A percentile compares a stretch with the other conserved stretches of the same genome.
phyloP scores from a whole-genome alignment of 306 rosid species.

The Castanea mollissima region DNA sequence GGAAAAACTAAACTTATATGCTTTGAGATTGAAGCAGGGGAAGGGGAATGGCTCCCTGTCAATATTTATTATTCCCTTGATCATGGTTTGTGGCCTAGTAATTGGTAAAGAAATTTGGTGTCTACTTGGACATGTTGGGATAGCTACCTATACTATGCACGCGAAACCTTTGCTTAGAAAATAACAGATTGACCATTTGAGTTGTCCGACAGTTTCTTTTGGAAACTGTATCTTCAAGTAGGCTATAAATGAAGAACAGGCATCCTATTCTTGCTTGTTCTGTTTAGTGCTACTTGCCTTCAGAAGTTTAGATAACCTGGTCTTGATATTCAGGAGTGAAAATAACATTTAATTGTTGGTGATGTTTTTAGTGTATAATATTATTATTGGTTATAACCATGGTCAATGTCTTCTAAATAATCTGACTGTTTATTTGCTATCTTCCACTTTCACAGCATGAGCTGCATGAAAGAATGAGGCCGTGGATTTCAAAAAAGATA shows the following conservation, averaged over 20 bases:
- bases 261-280: background rate
- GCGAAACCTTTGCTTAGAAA: background rate
- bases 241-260: background rate
- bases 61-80: no score
- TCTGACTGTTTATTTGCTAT: background rate
- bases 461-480: constrained; percentile 93
- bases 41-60: no score
- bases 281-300: background rate
- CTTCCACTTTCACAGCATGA: constrained; percentile 54
- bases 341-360: background rate
- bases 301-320: background rate
- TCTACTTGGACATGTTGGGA: background rate
- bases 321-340: background rate
- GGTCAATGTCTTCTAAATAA: constrained; percentile 3
- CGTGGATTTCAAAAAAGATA: constrained; percentile 96
- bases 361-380: background rate
- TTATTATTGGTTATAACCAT: background rate
- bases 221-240: background rate
- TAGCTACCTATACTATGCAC: background rate
- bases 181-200: background rate
- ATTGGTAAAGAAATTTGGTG: background rate
- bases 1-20: background rate
- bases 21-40: no score
- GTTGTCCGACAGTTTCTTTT: background rate
- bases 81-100: background rate